Evolutionary conservation across 2,329 filamentous ascomycete genomes (phyloP).

Genomic region (Neofusicoccum sp.): DNA sequence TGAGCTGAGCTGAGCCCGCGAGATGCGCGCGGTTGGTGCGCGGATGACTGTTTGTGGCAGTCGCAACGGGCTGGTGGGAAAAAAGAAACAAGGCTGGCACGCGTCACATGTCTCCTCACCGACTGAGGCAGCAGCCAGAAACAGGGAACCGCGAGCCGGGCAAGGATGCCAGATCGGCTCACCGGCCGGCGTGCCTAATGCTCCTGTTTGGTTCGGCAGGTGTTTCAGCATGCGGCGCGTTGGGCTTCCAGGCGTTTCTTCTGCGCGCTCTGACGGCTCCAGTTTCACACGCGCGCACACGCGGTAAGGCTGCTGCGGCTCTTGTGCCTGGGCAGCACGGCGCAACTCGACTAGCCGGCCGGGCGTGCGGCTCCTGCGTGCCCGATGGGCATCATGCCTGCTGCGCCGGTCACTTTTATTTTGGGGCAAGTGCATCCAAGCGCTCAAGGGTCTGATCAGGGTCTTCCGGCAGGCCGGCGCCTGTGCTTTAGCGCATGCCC

Average conservation of each 20-base stretch:
- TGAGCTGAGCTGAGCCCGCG: background rate
- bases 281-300: background rate
- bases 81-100: background rate
- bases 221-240: too few species aligned
- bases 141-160: too few species aligned
- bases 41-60: background rate
- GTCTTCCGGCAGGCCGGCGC: background rate
- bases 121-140: too few species aligned
- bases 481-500: background rate
- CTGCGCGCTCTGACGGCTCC: too few species aligned
- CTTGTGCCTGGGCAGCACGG: background rate
- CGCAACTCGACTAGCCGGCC: background rate
- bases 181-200: too few species aligned
- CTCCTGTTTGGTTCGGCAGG: too few species aligned
- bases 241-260: too few species aligned
- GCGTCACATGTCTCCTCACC: background rate
- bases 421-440: background rate
- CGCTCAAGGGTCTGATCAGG: background rate
- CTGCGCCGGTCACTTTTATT: background rate
- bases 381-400: slow-evolving; percentile 1
- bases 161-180: too few species aligned
- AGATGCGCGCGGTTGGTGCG: background rate
- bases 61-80: background rate
- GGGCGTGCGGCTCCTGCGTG: background rate
- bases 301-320: background rate